Conservation (phyloP, 1,284 basidiomycete genomes). For the Ceratobasidium papillatum region DNA sequence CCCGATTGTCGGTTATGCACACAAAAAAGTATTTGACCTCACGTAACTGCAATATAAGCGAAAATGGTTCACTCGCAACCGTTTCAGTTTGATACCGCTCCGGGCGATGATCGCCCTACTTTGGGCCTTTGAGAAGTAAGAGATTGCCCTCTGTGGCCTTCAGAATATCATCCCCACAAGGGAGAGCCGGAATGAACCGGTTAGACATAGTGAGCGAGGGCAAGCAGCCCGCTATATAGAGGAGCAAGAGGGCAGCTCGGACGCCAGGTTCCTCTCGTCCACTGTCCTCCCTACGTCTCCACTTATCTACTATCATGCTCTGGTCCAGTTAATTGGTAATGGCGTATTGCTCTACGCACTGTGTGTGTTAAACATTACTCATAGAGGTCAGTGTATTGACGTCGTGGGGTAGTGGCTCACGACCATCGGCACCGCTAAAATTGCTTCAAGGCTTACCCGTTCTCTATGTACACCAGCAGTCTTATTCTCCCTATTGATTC, state of each 20-base stretch:
- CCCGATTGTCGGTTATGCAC: not conserved
- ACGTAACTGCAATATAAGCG: not conserved
- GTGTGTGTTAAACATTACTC: too few species aligned
- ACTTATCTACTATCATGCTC: not conserved
- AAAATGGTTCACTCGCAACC: not conserved
- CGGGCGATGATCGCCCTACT: constrained; percentile 5
- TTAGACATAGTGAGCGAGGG: not conserved
- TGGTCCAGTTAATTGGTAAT: too few species aligned
- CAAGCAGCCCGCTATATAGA: not conserved
- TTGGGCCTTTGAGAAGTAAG: not conserved
- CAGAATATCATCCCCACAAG: constrained; percentile 1
- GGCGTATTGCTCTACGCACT: too few species aligned
- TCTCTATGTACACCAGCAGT: too few species aligned
- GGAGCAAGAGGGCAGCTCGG: not conserved
- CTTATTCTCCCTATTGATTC: too few species aligned
- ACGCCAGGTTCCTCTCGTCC: not conserved
- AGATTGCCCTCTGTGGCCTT: constrained; percentile 6
- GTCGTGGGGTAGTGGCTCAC: not conserved
- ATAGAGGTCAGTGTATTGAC: not conserved
- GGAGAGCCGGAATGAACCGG: not conserved
- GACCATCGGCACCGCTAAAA: not conserved
- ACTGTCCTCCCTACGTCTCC: not conserved
- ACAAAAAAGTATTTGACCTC: not conserved
- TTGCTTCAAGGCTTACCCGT: not conserved
- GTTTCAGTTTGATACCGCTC: constrained; percentile 40